Base-by-base conservation (phyloP, 2,329 filamentous ascomycete genomes). In the Dendrostoma leiphaemia region DNA sequence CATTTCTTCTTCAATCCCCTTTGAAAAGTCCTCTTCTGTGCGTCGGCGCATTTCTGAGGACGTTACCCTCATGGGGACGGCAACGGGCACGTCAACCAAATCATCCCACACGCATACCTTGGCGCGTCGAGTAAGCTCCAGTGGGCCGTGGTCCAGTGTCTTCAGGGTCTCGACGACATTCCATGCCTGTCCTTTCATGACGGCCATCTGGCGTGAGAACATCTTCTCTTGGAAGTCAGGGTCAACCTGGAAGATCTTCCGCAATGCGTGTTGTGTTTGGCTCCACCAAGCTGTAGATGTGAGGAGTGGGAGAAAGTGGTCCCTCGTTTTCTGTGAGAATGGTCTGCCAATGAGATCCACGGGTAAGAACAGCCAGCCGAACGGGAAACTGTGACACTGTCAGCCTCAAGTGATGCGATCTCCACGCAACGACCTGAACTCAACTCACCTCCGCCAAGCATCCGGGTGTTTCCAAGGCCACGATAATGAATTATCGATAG, bases 381-480 rank as follows among this genome's bases (percentile, higher is more conserved):
- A 99, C 0, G 94, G 94, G 69, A 97, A 99, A 73, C 91, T 94
- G 51, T n/a, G n/a, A 37, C 17, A 28, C 21, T 13, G 60, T 71
- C 46, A 72, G 67, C 41, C 52, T 47, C 28, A 2, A 3, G 2
- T n/a, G 2, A 10, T 15, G 29, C n/a, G 3, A 7, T 8, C 13
- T 19, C 23, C 15, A 9, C 24, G 15, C 15, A 19, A 12, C 17
- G 1, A 6, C 4, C 31, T n/a, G 50, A 23, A 19, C n/a, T 32
- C 7, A 19, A 51, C 66, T 60, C 65, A 77, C 78, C 79, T 86
- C 67, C 82, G 75, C 80, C 85, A 88, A 29, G 93, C 94, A 76
- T 99, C 93, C 0, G 93, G 93, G 65, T 97, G 93, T 70, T 97
- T 97, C 94, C 93, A 99, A 2, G 94, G 94, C 91, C 94, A 99